Base-by-base conservation (phyloP, 805 yeast species). In the Candida ortonii region DNA sequence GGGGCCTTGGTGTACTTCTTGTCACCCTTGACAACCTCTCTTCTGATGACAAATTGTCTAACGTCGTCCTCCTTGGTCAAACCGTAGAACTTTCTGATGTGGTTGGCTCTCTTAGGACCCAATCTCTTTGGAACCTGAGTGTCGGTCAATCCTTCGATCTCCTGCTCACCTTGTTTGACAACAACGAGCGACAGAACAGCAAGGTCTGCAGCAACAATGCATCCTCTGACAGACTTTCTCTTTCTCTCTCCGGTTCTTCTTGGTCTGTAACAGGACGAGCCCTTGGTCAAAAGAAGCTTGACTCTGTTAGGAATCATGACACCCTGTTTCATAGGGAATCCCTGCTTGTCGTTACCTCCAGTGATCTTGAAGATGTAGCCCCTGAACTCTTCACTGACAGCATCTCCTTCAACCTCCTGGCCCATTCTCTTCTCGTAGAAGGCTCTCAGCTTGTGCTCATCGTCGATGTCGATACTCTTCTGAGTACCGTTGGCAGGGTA, bases 261-360 rank as follows among this genome's bases (percentile, higher is more conserved):
- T 72, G 96, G 94, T 81, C 98, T 90, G 95, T 93, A 93, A 80
- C 97, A 90, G 61, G 97, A 86, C 78, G 76, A 83, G 65, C 90
- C 96, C 75, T 87, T 81, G 59, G 95, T 71, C 67, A 93, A 78
- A 68, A 93, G 80, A 63, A 93, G 81, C 71, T 85, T 88, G 62
- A 93, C 97, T 83, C 98, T 94, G 82, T 94, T 88, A 75, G 98
- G 97, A 79, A 87, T 93, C 81, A 93, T 77, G 55, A 93, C 98
- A 84, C 98, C 98, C 77, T 94, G 98, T 76, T 89, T 93, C 98
- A 94, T 93, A 76, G 98, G 97, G 96, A 93, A 93, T 78, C 98
- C 98, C 80, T 93, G 98, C 78, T 93, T 93, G 79, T 93, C 98
- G 84, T 93, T 93, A 83, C 98, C 98, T 69, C 98, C 98, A 62